Base-by-base conservation (phyloP, 306 rosid species). In the Malus sylvestris region DNA sequence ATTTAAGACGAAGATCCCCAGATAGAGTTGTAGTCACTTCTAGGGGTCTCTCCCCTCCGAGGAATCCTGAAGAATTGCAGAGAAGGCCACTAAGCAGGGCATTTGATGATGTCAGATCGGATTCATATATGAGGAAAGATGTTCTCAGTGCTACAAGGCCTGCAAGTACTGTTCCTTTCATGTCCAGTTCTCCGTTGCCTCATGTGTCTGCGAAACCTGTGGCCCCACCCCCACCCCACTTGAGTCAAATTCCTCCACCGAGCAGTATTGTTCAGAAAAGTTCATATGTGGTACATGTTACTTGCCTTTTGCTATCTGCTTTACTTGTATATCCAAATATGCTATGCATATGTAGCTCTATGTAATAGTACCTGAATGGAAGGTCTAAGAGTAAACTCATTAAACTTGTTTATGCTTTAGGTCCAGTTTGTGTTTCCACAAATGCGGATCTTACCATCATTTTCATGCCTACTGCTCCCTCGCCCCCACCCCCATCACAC, bases 171-270 rank as follows among this genome's bases (percentile, higher is more conserved):
- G 73, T 88, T 67, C 57, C 89, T 80, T 89, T 84, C 68, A 69
- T 82, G 76, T 15, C 92, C 62, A 88, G 81, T 32, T 63, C 93
- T 52, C 61, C 87, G 5, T 35, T 85, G 79, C 96, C 92, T 79
- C 84, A 96, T 46, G 86, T 72, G 77, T 72, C 93, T 77, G 76
- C 84, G 23, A 92, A 83, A 83, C 90, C 91, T 67, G 80, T 78
- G 71, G 75, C 85, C 25, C 81, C 93, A n/a, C 81, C 72, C 70
- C 76, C 83, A 16, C 83, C 97, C 30, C 81, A 78, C 78, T 76
- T 83, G 78, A 81, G 86, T 65, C 93, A 87, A 78, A 91, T 68
- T 78, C 91, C 93, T 87, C 93, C 90, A 12, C 76, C 83, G 13
- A 71, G 85, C 69, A 85, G 79, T 79, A 83, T 80, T 68, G 78